Base-by-base conservation (phyloP, 345 rosid species). In the Boechera divaricarpa region DNA sequence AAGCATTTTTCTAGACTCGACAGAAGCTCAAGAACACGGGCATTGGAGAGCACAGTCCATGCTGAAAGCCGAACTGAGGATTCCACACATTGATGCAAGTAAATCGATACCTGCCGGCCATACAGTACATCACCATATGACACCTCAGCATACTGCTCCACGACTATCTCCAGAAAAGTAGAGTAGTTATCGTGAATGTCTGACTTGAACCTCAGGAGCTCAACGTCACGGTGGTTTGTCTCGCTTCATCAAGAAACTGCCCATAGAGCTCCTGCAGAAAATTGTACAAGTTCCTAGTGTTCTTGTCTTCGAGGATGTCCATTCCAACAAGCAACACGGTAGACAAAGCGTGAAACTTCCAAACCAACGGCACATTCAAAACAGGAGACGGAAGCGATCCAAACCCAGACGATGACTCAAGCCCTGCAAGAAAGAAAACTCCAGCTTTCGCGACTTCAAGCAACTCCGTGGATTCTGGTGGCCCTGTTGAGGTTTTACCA, bases 331-430 rank as follows among this genome's bases (percentile, higher is more conserved):
- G 92, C 60, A 94, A 76, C 77, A 76, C 79, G 61, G 83, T 84
- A 52, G 97, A 92, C 76, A 94, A 81, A 56, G 93, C 86, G 81
- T 94, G 98, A 66, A 90, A 71, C 83, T 94, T 94, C 98, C 97
- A 90, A 63, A 90, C 81, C 77, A 94, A 72, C 2, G 92, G 90
- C 39, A 88, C 86, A 59, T 72, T 80, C 54, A 7, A 77, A 79
- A 90, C 82, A 58, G 91, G 90, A 39, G 89, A 85, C 39, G 81
- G 72, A 41, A 76, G 31, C 33, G 84, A 76, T 60, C 83, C 79
- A 59, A 83, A 76, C 54, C 73, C 33, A 24, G 89, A 83, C 73
- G 86, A 65, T 52, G 95, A 84, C 85, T 94, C 98, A 39, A 92
- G 63, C 18, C 97, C 97, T 28, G 90, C 82, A 55, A 90, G 80